Evolutionary conservation across 495 filamentous ascomycete species (phyloP), one percentile per base, ranked within the genome.

Genomic region (Neohortaea acidophila): DNA sequence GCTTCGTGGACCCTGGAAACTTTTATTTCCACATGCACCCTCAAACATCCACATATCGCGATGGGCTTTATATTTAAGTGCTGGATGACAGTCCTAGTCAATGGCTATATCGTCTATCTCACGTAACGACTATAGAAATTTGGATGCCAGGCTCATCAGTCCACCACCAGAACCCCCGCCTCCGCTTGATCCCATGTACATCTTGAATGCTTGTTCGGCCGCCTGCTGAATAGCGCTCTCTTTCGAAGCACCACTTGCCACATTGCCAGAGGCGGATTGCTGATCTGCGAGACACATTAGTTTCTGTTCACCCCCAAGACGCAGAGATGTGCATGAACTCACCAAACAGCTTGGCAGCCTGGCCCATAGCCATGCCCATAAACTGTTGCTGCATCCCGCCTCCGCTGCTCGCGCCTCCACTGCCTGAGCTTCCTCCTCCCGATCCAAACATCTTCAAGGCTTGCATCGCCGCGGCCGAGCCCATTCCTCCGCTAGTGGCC

Each of bases 301-400:
- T 14, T 19, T 24, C 14, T 20, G n/a, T 12, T 33, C 21, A n/a
- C n/a, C n/a, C n/a, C n/a, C n/a, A n/a, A n/a, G n/a, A n/a, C n/a
- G n/a, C n/a, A n/a, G n/a, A n/a, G 21, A 25, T 13, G 2, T 24
- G 7, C 8, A 12, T 9, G 62, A 65, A 63, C 63, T 75, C 51
- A 57, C 79, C 76, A 58, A 73, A 81, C 51, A 81, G 48, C 58
- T 75, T 71, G 14, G 63, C 57, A 23, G 76, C 76, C 66, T 81
- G 68, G 6, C 60, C 65, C 76, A 81, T 81, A 0, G 76, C 76
- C 57, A 78, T 53, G 3, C 73, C 74, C 49, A 81, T 68, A 41
- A 79, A 72, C 50, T 66, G 55, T 51, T 69, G 76, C 63, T 78
- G 66, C 1, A 51, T 54, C 1, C 54, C 64, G 26, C 59, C 55